Conservation (phyloP, 345 rosid genomes). For the Turritis glabra region DNA sequence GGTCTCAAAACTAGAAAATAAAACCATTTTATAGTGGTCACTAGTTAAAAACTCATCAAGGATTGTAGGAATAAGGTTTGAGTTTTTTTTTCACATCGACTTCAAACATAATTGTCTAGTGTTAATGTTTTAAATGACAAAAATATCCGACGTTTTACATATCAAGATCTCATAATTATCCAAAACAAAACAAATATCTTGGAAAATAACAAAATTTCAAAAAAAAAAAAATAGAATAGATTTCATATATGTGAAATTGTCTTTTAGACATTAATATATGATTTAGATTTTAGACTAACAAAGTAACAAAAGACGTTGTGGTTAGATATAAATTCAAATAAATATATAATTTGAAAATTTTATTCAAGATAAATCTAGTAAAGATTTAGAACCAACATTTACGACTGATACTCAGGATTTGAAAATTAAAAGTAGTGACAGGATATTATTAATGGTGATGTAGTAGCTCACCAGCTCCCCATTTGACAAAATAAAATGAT, state of each 20-base stretch:
- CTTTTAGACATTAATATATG: background rate
- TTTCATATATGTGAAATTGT: background rate
- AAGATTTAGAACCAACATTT: conserved; percentile 28
- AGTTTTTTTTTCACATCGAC: no score
- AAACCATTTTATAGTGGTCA: no score
- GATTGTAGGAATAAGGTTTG: no score
- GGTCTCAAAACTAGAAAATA: no score
- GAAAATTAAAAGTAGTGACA: conserved; percentile 19
- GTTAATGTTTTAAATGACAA: no score
- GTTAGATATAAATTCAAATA: background rate
- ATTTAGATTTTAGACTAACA: background rate
- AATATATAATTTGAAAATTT: background rate
- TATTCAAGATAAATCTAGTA: background rate
- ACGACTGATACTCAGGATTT: conserved; percentile 13
- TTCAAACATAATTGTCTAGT: no score
- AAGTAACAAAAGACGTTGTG: background rate
- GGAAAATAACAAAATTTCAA: background rate
- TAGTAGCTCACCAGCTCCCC: conserved; percentile 38
- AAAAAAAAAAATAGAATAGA: background rate
- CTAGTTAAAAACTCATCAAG: no score
- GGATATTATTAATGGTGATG: conserved; percentile 23
- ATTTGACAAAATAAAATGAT: conserved; percentile 33
- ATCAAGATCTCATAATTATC: no score
- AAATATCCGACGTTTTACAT: no score
- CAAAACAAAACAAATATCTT: background rate